Base-by-base conservation (phyloP, 169 alveolate species). In the Babesia bigemina region DNA sequence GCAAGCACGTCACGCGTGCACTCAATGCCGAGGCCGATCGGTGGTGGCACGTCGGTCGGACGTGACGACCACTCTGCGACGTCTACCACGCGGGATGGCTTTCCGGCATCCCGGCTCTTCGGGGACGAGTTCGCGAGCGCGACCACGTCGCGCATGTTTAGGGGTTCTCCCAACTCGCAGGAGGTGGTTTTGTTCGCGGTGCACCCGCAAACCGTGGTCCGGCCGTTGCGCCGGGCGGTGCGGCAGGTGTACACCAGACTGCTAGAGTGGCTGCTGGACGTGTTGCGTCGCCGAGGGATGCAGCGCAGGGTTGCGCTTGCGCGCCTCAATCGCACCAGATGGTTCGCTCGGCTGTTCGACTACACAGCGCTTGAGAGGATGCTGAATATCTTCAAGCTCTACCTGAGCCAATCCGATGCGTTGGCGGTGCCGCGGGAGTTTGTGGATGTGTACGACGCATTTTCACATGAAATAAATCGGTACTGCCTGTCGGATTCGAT, bases 131-230 rank as follows among this genome's bases (percentile, higher is more conserved):
- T 26, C n/a, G 24, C 53, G 58, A 44, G 39, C 19, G 19, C 53
- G 53, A 67, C 76, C 11, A 36, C 66, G 19, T 29, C 65, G 16
- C 12, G 76, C 45, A 33, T 67, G 26, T 14, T 67, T 1, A 67
- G 29, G 65, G 57, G 76, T 12, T 45, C 47, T 7, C 42, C 63
- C 0, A 55, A 67, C n/a, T 60, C 75, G 28, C 83, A 81, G 39
- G 88, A 81, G 45, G 79, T 73, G 47, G 83, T 81, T n/a, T 49
- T 81, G 44, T 81, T 81, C 44, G 88, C 78, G 28, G n/a, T 81
- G 42, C 88, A 81, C 42, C 88, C 88, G 24, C 78, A 49, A 19
- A 71, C 85, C 28, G 56, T 81, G 6, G 49, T 81, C 13, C 26
- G 74, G 19, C 88, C 88, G 11, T 47, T 81, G 28, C 66, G 88